Evolutionary conservation across 2,329 filamentous ascomycete genomes (phyloP), one percentile per base, ranked within the genome.

Genomic region (Phialophora verrucosa): DNA sequence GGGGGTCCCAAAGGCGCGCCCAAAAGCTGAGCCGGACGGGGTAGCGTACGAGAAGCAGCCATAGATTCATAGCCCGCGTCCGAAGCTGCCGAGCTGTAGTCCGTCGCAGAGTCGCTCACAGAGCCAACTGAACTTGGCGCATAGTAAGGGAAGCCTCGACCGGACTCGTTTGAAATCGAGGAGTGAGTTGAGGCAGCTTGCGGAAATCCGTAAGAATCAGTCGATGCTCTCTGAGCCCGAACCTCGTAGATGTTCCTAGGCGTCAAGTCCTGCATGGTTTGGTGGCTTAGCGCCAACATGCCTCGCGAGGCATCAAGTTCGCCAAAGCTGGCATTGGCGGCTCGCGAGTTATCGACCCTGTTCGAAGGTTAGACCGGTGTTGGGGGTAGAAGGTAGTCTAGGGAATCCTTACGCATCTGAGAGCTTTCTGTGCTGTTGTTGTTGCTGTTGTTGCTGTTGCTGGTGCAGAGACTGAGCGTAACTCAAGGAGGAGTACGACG

Each of bases 251-350:
- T 92, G 76, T 94, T 95, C 69, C 93, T 85, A 12, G 93, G 92
- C 0, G 93, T 97, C 74, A 89, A 80, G 73, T 97, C 93, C 80
- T 71, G 69, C 3, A 74, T 35, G 59, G 67, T 71, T 35, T 70
- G 68, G 59, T 97, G 93, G 85, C 92, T 96, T 86, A 98, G 91
- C 44, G 93, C 92, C 29, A 97, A 86, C 91, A 98, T 97, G 73
- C 93, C 92, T 68, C 95, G 91, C 77, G 93, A 93, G 27, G 93
- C 93, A 77, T 97, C 94, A 64, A 98, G 88, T 31, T 97, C 94
- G 71, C 90, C 91, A 77, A 93, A 96, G 73, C 89, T 90, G 73
- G 90, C 84, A 82, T 86, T 80, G 84, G 87, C 77, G 82, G 86
- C 74, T 85, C 77, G 75, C 11, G 79, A 73, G 42, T 63, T 69